Conservation (phyloP, 2,329 filamentous ascomycete genomes). For the Didymella exigua region DNA sequence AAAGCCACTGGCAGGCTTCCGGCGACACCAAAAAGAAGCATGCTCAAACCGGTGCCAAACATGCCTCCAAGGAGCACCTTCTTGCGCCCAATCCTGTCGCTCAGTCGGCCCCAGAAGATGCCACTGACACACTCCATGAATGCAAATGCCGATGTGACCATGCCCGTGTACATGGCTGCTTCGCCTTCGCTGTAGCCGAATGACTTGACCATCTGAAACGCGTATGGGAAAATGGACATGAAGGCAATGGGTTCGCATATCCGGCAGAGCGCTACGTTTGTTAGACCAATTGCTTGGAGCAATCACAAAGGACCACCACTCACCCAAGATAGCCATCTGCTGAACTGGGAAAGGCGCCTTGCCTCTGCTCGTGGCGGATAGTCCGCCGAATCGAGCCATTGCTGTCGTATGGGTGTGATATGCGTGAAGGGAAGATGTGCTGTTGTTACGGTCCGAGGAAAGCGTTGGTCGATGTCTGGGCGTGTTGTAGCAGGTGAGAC, state of each 20-base stretch:
- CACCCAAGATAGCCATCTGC: conserved; percentile 64
- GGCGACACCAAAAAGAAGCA: conserved; percentile 90
- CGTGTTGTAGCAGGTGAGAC: conserved; percentile 32
- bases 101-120: conserved; percentile 90
- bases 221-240: conserved; percentile 99
- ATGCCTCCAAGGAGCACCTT: conserved; percentile 90
- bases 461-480: conserved; percentile 8
- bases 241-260: conserved; percentile 99
- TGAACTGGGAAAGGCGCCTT: conserved; percentile 60
- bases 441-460: conserved; percentile 17
- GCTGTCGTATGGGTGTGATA: conserved; percentile 13
- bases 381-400: conserved; percentile 42
- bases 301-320: conserved; percentile 19
- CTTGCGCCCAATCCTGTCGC: conserved; percentile 90
- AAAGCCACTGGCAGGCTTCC: conserved; percentile 81
- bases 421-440: conserved; percentile 7
- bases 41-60: conserved; percentile 87
- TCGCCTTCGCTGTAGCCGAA: conserved; percentile 81
- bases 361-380: conserved; percentile 34
- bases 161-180: conserved; percentile 90
- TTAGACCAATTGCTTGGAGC: background rate
- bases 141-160: conserved; percentile 95
- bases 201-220: conserved; percentile 95
- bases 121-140: conserved; percentile 94
- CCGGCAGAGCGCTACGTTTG: conserved; percentile 75